Conservation (phyloP, 129 eudicot species). For the Pittosporum tobira region DNA sequence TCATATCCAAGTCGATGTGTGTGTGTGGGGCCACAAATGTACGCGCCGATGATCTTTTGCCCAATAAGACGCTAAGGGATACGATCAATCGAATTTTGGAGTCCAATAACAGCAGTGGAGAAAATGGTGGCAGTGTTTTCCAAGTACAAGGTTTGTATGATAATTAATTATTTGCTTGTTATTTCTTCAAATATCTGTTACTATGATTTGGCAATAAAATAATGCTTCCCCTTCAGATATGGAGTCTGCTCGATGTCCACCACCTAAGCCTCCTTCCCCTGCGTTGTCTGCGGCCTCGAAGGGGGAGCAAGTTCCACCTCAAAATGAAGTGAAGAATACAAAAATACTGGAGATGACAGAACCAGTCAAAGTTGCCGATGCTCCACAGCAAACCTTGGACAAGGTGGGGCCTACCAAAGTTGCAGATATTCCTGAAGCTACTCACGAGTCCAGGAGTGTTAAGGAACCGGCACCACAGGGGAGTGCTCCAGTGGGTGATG, state of each 20-base stretch:
- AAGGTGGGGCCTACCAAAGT: slow-evolving; percentile 32
- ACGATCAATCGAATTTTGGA: slow-evolving; percentile 74
- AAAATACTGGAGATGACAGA: slow-evolving; percentile 29
- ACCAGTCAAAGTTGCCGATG: slow-evolving; percentile 14
- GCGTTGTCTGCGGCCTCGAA: slow-evolving; percentile 78
- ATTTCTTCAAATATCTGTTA: background rate
- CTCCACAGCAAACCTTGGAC: slow-evolving; percentile 30
- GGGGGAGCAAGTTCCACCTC: slow-evolving; percentile 53
- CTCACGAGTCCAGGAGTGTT: slow-evolving; percentile 51
- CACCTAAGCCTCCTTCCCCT: slow-evolving; percentile 63
- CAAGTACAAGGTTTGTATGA: slow-evolving; percentile 62
- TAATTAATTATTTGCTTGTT: background rate
- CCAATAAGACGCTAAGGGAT: slow-evolving; percentile 80
- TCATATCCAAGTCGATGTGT: slow-evolving; percentile 67
- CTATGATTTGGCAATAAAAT: background rate
- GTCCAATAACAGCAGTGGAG: slow-evolving; percentile 77
- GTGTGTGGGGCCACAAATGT: slow-evolving; percentile 85
- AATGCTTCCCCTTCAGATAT: slow-evolving; percentile 37
- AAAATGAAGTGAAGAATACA: slow-evolving; percentile 34
- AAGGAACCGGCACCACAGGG: slow-evolving; percentile 79
- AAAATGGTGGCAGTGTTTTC: slow-evolving; percentile 67
- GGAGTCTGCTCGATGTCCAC: slow-evolving; percentile 68
- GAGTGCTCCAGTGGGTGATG: slow-evolving; percentile 57
- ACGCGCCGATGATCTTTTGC: slow-evolving; percentile 91
- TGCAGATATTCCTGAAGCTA: slow-evolving; percentile 76